These are phyloP conservation scores for Nannizziopsis barbatae DNA, from an alignment of 2,329 filamentous ascomycete species.

Conservation along the genomic window DNA sequence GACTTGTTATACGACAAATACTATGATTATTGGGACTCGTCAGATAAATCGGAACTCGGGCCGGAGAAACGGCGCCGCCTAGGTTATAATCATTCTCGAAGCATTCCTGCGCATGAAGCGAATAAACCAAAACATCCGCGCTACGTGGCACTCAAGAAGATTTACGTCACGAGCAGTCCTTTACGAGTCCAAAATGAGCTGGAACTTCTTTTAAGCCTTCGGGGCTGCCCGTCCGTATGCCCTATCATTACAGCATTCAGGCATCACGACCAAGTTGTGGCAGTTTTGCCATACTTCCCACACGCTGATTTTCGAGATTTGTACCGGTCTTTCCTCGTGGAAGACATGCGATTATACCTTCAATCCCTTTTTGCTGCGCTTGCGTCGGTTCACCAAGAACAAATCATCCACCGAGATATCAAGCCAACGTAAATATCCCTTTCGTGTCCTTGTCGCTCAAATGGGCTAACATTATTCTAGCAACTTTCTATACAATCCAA, in stretches of 20 bases:
- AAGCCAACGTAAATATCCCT: constrained; percentile 59
- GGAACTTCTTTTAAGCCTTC: constrained; percentile 78
- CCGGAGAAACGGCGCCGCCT: constrained; percentile 46
- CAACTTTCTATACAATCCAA: constrained; percentile 87
- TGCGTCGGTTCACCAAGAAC: constrained; percentile 65
- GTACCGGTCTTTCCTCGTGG: constrained; percentile 77
- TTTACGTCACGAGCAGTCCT: constrained; percentile 95
- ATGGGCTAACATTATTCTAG: constrained; percentile 21
- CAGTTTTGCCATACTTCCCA: constrained; percentile 87
- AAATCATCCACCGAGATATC: constrained; percentile 88
- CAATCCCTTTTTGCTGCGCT: constrained; percentile 78
- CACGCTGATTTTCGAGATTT: constrained; percentile 87
- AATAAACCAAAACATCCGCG: constrained; percentile 46
- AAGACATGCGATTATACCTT: constrained; percentile 83
- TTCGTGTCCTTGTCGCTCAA: neutral
- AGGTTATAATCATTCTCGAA: constrained; percentile 27
- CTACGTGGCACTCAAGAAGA: constrained; percentile 97
- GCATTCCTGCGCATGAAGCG: constrained; percentile 21
- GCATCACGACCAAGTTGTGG: constrained; percentile 85
- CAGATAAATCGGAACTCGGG: constrained; percentile 52
- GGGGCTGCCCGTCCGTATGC: constrained; percentile 73
- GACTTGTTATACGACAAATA: constrained; percentile 76
- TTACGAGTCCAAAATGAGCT: constrained; percentile 91
- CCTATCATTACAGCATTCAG: constrained; percentile 96
- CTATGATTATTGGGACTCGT: constrained; percentile 63